phyloP scores from a whole-genome alignment of 441 rosid genomes.

The Croton setiger region DNA sequence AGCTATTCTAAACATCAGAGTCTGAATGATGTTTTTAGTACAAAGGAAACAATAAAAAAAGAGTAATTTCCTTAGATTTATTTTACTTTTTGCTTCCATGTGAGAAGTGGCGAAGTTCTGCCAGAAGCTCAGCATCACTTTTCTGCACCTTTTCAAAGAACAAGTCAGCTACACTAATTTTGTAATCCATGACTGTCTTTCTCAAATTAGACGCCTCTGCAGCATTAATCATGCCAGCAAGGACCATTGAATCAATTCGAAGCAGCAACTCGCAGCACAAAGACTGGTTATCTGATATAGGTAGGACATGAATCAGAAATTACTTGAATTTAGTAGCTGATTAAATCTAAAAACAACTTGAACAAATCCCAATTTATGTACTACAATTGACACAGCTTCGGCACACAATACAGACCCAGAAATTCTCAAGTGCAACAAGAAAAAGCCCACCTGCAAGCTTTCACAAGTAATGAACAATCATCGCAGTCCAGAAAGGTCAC shows the following conservation, averaged over 20 bases:
- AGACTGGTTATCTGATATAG: slow-evolving; percentile 47
- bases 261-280: slow-evolving; percentile 61
- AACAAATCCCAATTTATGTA: neutral
- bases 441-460: neutral
- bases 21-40: neutral
- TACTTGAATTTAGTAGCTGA: neutral
- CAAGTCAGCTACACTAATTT: slow-evolving; percentile 44
- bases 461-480: neutral
- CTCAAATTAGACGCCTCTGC: slow-evolving; percentile 65
- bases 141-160: slow-evolving; percentile 40
- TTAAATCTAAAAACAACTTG: neutral
- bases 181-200: slow-evolving; percentile 42
- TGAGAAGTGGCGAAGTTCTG: slow-evolving; percentile 52
- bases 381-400: neutral
- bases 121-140: slow-evolving; percentile 54
- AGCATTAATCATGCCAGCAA: slow-evolving; percentile 44
- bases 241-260: slow-evolving; percentile 74
- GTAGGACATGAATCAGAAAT: slow-evolving; percentile 13
- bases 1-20: too few species aligned
- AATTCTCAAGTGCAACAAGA: neutral
- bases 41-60: neutral
- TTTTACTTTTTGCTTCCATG: slow-evolving; percentile 47
- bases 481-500: neutral
- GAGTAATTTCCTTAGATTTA: neutral
- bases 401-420: neutral